Percentiles rank a stretch among this genome's conserved stretches.
These are phyloP conservation scores for Backusella luteola DNA, from an alignment of 192 early-diverging fungal species.

Conservation along the genomic window DNA sequence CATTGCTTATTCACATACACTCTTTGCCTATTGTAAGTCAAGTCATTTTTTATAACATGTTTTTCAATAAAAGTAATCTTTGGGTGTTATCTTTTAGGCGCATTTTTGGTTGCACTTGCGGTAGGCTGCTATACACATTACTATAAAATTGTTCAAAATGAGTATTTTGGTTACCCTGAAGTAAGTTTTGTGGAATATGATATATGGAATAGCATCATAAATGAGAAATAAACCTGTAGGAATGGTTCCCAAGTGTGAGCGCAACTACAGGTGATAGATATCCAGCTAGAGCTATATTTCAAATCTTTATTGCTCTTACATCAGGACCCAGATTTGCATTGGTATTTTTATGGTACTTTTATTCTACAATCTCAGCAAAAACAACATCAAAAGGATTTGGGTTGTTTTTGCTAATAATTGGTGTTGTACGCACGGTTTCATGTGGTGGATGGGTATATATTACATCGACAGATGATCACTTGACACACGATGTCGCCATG, in stretches of 20 bases:
- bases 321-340: slow-evolving; percentile 56
- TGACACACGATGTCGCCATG: slow-evolving; percentile 80
- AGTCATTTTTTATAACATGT: neutral
- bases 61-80: neutral
- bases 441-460: slow-evolving; percentile 86
- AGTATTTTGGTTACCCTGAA: slow-evolving; percentile 75
- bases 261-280: slow-evolving; percentile 82
- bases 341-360: slow-evolving; percentile 48
- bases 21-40: slow-evolving; percentile 26
- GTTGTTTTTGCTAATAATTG: slow-evolving; percentile 42
- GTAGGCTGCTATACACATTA: slow-evolving; percentile 76
- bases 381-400: slow-evolving; percentile 29
- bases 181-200: slow-evolving; percentile 26
- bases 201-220: slow-evolving; percentile 5
- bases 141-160: slow-evolving; percentile 78
- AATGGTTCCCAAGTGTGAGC: slow-evolving; percentile 83
- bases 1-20: slow-evolving; percentile 21
- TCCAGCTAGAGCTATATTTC: slow-evolving; percentile 71
- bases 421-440: slow-evolving; percentile 64
- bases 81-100: slow-evolving; percentile 35
- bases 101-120: slow-evolving; percentile 65
- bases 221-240: slow-evolving; percentile 28
- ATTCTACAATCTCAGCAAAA: slow-evolving; percentile 27
- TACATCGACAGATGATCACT: slow-evolving; percentile 78
- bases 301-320: slow-evolving; percentile 77